A percentile compares a stretch with the other conserved stretches of the same genome.
Evolutionary conservation across 2,329 filamentous ascomycete species (phyloP).

Genomic region (Exophiala sideris): DNA sequence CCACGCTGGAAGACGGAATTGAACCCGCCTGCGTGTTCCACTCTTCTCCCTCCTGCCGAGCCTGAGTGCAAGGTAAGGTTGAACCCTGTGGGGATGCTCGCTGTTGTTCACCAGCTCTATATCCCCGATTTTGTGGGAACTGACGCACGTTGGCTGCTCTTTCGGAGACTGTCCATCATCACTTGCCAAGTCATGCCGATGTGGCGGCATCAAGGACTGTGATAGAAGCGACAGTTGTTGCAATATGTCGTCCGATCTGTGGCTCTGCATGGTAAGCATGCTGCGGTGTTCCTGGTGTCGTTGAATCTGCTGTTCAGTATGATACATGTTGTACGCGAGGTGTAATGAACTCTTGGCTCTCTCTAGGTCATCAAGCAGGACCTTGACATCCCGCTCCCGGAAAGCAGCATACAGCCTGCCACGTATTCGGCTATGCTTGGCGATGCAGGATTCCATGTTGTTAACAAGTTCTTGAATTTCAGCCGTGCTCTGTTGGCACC

Average conservation of each 20-base stretch:
- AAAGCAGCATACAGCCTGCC: conserved; percentile 10
- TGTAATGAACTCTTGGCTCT: conserved; percentile 8
- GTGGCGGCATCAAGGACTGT: not conserved
- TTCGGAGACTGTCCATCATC: too few species aligned
- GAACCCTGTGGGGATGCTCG: too few species aligned
- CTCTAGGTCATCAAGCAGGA: conserved; percentile 12
- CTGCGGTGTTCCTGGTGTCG: conserved; percentile 3
- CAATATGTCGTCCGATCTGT: not conserved
- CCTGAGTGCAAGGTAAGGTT: not conserved
- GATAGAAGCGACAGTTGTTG: not conserved
- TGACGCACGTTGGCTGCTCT: too few species aligned
- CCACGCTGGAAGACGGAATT: conserved; percentile 2
- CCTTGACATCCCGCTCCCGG: conserved; percentile 9
- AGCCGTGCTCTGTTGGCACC: not conserved
- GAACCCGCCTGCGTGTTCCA: not conserved
- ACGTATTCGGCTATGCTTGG: not conserved
- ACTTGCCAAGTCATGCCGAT: not conserved
- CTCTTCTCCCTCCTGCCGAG: not conserved
- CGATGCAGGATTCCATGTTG: conserved; percentile 7
- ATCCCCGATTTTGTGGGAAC: too few species aligned
- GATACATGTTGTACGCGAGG: conserved; percentile 9
- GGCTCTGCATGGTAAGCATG: not conserved
- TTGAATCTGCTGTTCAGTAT: conserved; percentile 3
- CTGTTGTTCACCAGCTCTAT: too few species aligned
- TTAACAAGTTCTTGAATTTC: conserved; percentile 1